Percentiles rank a stretch among this genome's conserved stretches.
Conservation (phyloP, 176 grass and related monocot genomes). For the Bothriochloa decipiens region DNA sequence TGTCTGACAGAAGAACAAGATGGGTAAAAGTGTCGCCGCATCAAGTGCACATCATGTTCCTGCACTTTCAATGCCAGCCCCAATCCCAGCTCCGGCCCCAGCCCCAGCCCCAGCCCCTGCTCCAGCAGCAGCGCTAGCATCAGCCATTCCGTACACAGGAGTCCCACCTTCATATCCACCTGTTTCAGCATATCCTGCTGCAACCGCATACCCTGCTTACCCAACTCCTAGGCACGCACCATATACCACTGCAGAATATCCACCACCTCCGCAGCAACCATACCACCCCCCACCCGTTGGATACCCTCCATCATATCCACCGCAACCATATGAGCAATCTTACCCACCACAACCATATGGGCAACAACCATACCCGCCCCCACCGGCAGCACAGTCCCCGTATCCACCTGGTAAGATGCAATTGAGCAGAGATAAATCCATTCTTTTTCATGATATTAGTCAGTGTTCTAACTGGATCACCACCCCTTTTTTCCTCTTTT, state of each 20-base stretch:
- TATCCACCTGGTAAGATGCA: constrained; percentile 68
- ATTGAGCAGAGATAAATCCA: not conserved
- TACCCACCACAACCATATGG: constrained; percentile 55
- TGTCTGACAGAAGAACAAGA: constrained; percentile 51
- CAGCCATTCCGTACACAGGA: constrained; percentile 33
- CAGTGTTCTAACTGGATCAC: constrained; percentile 6
- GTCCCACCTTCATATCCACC: constrained; percentile 44
- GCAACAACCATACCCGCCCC: constrained; percentile 56
- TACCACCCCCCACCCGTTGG: constrained; percentile 23
- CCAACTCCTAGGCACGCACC: constrained; percentile 19
- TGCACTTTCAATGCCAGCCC: constrained; percentile 18
- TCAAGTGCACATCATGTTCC: constrained; percentile 25
- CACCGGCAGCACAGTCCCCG: constrained; percentile 41
- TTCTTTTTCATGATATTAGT: not conserved
- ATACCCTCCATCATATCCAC: constrained; percentile 35
- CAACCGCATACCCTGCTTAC: constrained; percentile 37
- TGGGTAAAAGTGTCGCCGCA: constrained; percentile 10
- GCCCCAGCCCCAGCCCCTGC: constrained; percentile 4
- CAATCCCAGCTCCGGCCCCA: not conserved
- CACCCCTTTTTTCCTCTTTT: constrained; percentile 11
- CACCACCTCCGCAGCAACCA: constrained; percentile 44
- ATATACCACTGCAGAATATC: constrained; percentile 44
- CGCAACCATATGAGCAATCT: constrained; percentile 45
- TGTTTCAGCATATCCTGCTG: constrained; percentile 36
- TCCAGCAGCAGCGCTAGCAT: constrained; percentile 11